Base-by-base conservation (phyloP, 1,139 yeast species). In the Pichia norvegensis region DNA sequence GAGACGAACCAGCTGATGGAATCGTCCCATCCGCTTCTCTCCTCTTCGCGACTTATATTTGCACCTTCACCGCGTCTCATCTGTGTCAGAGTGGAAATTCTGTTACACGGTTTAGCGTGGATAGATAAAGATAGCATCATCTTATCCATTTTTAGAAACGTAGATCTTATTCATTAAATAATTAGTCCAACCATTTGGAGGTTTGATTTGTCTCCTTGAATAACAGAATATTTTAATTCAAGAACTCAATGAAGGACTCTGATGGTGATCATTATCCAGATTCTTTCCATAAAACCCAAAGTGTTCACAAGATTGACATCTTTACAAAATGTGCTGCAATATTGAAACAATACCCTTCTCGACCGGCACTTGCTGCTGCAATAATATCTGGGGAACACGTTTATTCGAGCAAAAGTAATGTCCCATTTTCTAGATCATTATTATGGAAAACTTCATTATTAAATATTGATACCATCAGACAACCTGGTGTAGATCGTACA, bases 391-490 rank as follows among this genome's bases (percentile, higher is more conserved):
- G 47, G 9, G 21, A 40, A 23, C 51, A 48, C 10, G 40, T 46
- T 11, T 43, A 41, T 31, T 39, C 45, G 16, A 41, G 36, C 14
- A 40, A 44, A 9, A 39, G 36, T n/a, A 33, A 29, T 14, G 35
- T 41, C 4, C 46, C 47, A 5, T 55, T 52, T 38, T 52, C 55
- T 9, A 46, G 58, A 36, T 40, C 58, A 4, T 43, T 55, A 10
- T 20, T 55, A 1, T 55, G 57, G 58, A 55, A 55, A 38, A 40
- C 57, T 20, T 42, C 50, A 19, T 41, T 52, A 7, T 40, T 48
- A 21, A 52, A 51, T n/a, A 40, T 46, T 16, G 47, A 47, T 27
- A 48, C 44, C 6, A 40, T 51, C 19, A 52, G 19, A 25, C 39
- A 38, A 9, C 22, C 25, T 3, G 27, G 42, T 10, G 22, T 21